Evolutionary conservation across 2,329 filamentous ascomycete species (phyloP).

Genomic region (Penicillium sp.): DNA sequence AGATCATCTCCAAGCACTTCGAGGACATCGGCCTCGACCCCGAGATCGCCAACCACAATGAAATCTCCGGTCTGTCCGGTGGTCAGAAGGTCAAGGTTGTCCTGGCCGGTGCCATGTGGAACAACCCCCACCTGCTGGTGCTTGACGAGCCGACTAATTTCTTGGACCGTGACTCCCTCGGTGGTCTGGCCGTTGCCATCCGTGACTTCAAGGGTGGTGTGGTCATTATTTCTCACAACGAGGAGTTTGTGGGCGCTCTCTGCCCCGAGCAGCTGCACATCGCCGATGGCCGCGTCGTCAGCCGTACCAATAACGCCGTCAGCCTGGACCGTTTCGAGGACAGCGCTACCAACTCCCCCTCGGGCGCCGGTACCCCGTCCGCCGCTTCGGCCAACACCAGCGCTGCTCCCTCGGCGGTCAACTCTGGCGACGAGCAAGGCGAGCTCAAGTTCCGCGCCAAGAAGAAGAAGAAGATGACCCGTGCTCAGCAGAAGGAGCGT

Average conservation of each 20-base stretch:
- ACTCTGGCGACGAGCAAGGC: constrained; percentile 72
- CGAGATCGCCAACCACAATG: constrained; percentile 98
- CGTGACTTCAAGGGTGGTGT: constrained; percentile 97
- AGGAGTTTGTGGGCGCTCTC: constrained; percentile 94
- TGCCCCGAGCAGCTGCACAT: constrained; percentile 97
- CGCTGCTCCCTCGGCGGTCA: constrained; percentile 61
- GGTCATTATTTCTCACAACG: constrained; percentile 99
- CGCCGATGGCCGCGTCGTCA: constrained; percentile 76
- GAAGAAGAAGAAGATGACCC: constrained; percentile 98
- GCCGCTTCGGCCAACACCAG: constrained; percentile 58
- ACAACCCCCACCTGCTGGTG: constrained; percentile 95
- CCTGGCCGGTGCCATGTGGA: constrained; percentile 94
- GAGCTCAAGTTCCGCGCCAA: constrained; percentile 82
- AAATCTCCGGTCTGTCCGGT: constrained; percentile 91
- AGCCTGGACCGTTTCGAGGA: constrained; percentile 84
- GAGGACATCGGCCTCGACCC: constrained; percentile 94
- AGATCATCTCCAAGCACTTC: constrained; percentile 95
- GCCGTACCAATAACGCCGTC: constrained; percentile 72
- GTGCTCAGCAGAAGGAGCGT: constrained; percentile 90
- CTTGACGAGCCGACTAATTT: constrained; percentile 99
- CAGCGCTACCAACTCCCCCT: constrained; percentile 56
- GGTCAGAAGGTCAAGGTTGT: constrained; percentile 99
- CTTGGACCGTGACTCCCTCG: constrained; percentile 94
- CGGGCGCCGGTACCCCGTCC: constrained; percentile 50
- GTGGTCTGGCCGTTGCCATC: constrained; percentile 94